phyloP scores from a whole-genome alignment of 805 yeast species.

The Pichia nakasei region DNA sequence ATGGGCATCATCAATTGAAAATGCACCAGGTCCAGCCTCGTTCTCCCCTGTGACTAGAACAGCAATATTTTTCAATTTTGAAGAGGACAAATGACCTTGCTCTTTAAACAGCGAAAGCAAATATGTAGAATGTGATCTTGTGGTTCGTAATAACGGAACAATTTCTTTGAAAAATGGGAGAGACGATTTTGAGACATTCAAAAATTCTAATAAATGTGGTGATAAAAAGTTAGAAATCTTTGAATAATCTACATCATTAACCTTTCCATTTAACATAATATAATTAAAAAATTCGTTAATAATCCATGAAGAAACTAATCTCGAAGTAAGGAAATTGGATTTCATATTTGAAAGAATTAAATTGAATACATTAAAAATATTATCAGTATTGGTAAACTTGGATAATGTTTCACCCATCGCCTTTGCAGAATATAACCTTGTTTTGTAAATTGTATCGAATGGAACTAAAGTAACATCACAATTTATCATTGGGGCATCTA shows the following conservation, averaged over 20 bases:
- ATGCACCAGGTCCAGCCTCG: slow-evolving; percentile 92
- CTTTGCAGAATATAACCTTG: slow-evolving; percentile 65
- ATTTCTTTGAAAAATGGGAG: slow-evolving; percentile 68
- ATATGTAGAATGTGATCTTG: slow-evolving; percentile 82
- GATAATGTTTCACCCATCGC: slow-evolving; percentile 67
- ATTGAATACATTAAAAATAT: slow-evolving; percentile 32
- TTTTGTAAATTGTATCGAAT: slow-evolving; percentile 58
- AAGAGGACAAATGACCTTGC: slow-evolving; percentile 61
- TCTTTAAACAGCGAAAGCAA: slow-evolving; percentile 70
- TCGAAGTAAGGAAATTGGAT: slow-evolving; percentile 72
- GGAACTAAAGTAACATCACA: slow-evolving; percentile 91
- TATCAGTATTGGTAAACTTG: slow-evolving; percentile 31
- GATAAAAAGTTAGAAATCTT: slow-evolving; percentile 5
- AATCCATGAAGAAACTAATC: slow-evolving; percentile 59
- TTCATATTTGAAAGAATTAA: slow-evolving; percentile 21
- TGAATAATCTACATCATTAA: slow-evolving; percentile 17
- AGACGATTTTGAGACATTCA: neutral
- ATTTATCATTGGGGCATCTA: slow-evolving; percentile 83
- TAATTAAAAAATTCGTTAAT: slow-evolving; percentile 49
- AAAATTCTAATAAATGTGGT: slow-evolving; percentile 4
- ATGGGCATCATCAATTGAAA: slow-evolving; percentile 70
- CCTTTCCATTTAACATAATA: slow-evolving; percentile 23
- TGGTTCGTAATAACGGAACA: slow-evolving; percentile 75
- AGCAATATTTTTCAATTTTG: slow-evolving; percentile 73
- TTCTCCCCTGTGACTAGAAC: slow-evolving; percentile 89